Evolutionary conservation across 768 basidiomycete species (phyloP), one percentile per base, ranked within the genome.

Genomic region (Leccinum uliginosum): DNA sequence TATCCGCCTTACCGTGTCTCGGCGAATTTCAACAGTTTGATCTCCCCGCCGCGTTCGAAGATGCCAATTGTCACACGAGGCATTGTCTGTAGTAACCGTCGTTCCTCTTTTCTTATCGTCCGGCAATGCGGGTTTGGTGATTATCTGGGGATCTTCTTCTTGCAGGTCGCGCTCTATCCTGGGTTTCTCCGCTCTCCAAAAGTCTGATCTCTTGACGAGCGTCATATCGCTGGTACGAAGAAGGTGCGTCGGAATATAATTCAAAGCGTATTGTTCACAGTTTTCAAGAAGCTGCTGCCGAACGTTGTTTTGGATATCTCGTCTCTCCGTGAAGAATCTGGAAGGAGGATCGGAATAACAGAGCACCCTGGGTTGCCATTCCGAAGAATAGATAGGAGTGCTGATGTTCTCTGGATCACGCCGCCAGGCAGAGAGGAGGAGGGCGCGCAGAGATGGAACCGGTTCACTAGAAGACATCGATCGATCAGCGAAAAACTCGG

Each of bases 161-260:
- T 24, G 35, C 12, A 61, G 14, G 10, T 30, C 15, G 1, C 6
- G 19, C 21, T 62, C 51, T 47, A 61, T 38, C 23, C 55, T 50
- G 27, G 47, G 32, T 52, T 50, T 54, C 38, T 62, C 61, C 11
- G 43, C 46, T 11, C 59, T 50, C 61, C 61, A 62, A 17, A 50
- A 59, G 9, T 65, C 51, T 9, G 52, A 29, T 27, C 60, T 55
- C 6, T 51, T 53, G 2, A 66, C 40, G 11, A 63, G 53, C 17
- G 34, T 29, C 64, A 56, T 68, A 8, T 65, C 64, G 23, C 48
- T 40, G 30, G 65, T 52, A 29, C 55, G 50, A 34, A 66, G 53
- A 12, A 66, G 56, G 21, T 50, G 58, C 4, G 64, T 44, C 24
- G 67, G 65, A 26, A 66, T 49, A 17, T 59, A 54, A n/a, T 65